A percentile compares a stretch with the other conserved stretches of the same genome.
phyloP scores from a whole-genome alignment of 2,329 filamentous ascomycete species.

The Phoma sp. region DNA sequence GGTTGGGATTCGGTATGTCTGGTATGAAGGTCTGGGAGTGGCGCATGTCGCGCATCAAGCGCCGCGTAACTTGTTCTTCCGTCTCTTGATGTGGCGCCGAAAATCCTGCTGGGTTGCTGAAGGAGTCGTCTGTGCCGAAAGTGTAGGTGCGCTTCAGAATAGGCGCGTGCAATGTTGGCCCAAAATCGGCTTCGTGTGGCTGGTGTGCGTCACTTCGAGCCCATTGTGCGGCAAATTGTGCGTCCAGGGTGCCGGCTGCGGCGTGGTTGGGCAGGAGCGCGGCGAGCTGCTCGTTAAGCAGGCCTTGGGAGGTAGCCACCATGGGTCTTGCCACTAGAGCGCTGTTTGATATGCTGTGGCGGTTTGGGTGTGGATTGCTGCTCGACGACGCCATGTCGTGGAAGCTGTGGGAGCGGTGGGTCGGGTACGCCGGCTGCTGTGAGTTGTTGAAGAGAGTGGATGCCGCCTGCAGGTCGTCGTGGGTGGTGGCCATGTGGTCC shows the following conservation, averaged over 20 bases:
- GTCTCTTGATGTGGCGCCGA: slow-evolving; percentile 30
- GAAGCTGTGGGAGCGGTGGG: slow-evolving; percentile 31
- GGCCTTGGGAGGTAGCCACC: slow-evolving; percentile 33
- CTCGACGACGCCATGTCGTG: slow-evolving; percentile 18
- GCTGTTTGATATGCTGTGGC: slow-evolving; percentile 2
- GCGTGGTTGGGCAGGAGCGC: slow-evolving; percentile 39
- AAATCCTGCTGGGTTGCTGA: slow-evolving; percentile 41
- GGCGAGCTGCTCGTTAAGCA: slow-evolving; percentile 39
- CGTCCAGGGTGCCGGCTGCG: slow-evolving; percentile 36
- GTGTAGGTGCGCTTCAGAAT: slow-evolving; percentile 41
- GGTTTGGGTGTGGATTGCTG: slow-evolving; percentile 8
- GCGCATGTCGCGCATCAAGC: slow-evolving; percentile 33
- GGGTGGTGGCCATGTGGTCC: slow-evolving; percentile 32
- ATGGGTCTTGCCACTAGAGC: slow-evolving; percentile 21
- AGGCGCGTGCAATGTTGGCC: slow-evolving; percentile 21
- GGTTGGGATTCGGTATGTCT: slow-evolving; percentile 11
- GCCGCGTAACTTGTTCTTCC: slow-evolving; percentile 32
- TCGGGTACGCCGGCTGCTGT: slow-evolving; percentile 35
- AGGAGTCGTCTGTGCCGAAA: slow-evolving; percentile 46
- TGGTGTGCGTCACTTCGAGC: slow-evolving; percentile 27
- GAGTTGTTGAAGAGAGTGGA: slow-evolving; percentile 42
- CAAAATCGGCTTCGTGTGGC: slow-evolving; percentile 26
- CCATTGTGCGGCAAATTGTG: slow-evolving; percentile 39
- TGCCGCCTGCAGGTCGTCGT: slow-evolving; percentile 42
- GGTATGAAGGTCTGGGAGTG: slow-evolving; percentile 27